phyloP scores from a whole-genome alignment of 495 filamentous ascomycete species.

The Neurospora sp. region DNA sequence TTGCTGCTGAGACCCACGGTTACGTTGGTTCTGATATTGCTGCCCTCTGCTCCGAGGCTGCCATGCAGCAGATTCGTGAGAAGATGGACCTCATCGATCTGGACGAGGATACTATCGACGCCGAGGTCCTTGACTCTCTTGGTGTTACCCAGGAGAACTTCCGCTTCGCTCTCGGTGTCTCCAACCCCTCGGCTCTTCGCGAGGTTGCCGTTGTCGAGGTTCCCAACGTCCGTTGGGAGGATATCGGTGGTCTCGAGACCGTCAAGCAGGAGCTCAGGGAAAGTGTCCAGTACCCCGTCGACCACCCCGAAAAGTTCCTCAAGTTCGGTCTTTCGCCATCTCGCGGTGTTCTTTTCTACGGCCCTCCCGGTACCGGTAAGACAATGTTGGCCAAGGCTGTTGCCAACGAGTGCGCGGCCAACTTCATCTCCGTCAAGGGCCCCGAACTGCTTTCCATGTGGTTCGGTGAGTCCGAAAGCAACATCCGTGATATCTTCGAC shows the following conservation, averaged over 20 bases:
- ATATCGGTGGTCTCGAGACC: constrained; percentile 94
- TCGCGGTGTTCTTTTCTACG: constrained; percentile 97
- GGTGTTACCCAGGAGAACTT: constrained; percentile 99
- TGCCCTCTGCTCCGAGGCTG: constrained; percentile 97
- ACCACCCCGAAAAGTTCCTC: constrained; percentile 99
- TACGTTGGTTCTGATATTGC: constrained; percentile 98
- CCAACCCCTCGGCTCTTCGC: constrained; percentile 96
- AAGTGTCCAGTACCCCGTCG: constrained; percentile 97
- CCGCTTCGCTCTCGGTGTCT: constrained; percentile 93
- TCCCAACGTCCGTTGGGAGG: constrained; percentile 98
- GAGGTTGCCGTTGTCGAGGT: constrained; percentile 99
- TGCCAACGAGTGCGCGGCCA: constrained; percentile 97
- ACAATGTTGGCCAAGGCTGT: constrained; percentile 98
- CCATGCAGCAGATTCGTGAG: constrained; percentile 99
- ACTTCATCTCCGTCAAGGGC: constrained; percentile 99
- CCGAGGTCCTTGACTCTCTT: constrained; percentile 93
- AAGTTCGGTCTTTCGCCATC: constrained; percentile 98
- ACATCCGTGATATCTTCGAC: constrained; percentile 99
- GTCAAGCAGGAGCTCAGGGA: constrained; percentile 99
- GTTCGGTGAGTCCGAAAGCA: constrained; percentile 99
- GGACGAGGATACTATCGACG: constrained; percentile 97
- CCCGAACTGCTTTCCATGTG: constrained; percentile 98
- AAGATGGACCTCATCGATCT: constrained; percentile 99
- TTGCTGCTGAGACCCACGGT: constrained; percentile 96
- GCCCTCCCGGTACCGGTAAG: constrained; percentile 99